A percentile compares a stretch with the other conserved stretches of the same genome.
phyloP scores from a whole-genome alignment of 805 yeast species.

The Metschnikowia shivogae region DNA sequence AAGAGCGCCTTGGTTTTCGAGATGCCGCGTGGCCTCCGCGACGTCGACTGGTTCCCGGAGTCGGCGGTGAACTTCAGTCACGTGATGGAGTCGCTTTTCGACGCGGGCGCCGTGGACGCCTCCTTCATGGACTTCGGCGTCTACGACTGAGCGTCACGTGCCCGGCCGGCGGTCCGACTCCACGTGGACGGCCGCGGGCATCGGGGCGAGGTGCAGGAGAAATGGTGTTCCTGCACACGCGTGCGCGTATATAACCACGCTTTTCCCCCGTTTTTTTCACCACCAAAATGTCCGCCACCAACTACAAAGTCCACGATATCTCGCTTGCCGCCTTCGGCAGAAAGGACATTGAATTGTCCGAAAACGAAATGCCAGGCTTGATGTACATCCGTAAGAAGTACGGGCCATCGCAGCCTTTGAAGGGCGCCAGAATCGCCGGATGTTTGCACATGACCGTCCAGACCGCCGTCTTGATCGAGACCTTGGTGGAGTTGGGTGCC shows the following conservation, averaged over 20 bases:
- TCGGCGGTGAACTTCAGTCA: slow-evolving; percentile 4
- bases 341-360: slow-evolving; percentile 97
- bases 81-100: slow-evolving; percentile 14
- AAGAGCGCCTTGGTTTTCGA: slow-evolving; percentile 8
- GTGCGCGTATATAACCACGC: slow-evolving; percentile 1
- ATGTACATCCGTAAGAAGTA: slow-evolving; percentile 95
- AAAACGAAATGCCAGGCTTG: slow-evolving; percentile 99
- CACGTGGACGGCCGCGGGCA: neutral
- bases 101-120: neutral
- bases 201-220: neutral
- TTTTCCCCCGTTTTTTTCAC: neutral
- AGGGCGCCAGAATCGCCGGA: slow-evolving; percentile 98
- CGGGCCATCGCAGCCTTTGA: slow-evolving; percentile 89
- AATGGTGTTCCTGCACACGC: neutral
- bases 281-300: slow-evolving; percentile 38
- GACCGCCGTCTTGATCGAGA: slow-evolving; percentile 98
- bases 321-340: slow-evolving; percentile 99
- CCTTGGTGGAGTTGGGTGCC: slow-evolving; percentile 95
- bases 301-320: slow-evolving; percentile 96
- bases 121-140: neutral
- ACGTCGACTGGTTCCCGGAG: slow-evolving; percentile 8
- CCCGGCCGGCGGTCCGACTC: too few relatives aligned
- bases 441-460: slow-evolving; percentile 99
- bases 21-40: neutral
- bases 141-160: neutral